Conservation (phyloP, 176 grass and related monocot species). For the Pontederia crassipes region DNA sequence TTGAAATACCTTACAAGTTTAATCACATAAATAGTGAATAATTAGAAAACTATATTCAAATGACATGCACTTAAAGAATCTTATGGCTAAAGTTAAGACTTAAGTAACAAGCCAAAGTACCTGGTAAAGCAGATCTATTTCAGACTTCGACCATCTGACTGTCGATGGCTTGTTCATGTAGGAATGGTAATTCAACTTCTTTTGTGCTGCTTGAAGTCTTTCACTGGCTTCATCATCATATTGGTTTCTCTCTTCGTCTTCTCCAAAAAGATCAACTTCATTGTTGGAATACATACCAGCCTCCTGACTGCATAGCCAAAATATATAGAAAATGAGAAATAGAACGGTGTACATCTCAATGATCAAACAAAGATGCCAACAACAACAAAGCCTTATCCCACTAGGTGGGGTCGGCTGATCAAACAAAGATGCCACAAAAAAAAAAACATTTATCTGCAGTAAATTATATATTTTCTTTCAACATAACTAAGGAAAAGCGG, state of each 20-base stretch:
- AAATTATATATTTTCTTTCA: no score
- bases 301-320: neutral
- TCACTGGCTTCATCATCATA: slow-evolving; percentile 17
- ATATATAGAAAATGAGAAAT: neutral
- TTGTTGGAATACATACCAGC: slow-evolving; percentile 19
- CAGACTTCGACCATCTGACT: slow-evolving; percentile 67
- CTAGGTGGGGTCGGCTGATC: no score
- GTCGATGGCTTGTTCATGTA: slow-evolving; percentile 51
- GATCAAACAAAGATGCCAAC: neutral
- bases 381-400: no score
- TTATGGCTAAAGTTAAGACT: no score
- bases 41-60: slow-evolving; percentile 12
- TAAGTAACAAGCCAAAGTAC: slow-evolving; percentile 31
- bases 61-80: neutral
- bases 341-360: neutral
- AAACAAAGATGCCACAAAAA: no score
- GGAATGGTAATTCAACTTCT: slow-evolving; percentile 83
- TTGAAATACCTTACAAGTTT: neutral
- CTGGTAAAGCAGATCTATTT: slow-evolving; percentile 79
- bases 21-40: neutral
- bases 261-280: slow-evolving; percentile 30
- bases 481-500: no score
- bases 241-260: slow-evolving; percentile 23
- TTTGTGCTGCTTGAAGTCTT: slow-evolving; percentile 9
- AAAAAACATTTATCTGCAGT: no score